These are phyloP conservation scores for Sarcodon aspratus DNA, from an alignment of 768 basidiomycete species.

Conservation along the genomic window DNA sequence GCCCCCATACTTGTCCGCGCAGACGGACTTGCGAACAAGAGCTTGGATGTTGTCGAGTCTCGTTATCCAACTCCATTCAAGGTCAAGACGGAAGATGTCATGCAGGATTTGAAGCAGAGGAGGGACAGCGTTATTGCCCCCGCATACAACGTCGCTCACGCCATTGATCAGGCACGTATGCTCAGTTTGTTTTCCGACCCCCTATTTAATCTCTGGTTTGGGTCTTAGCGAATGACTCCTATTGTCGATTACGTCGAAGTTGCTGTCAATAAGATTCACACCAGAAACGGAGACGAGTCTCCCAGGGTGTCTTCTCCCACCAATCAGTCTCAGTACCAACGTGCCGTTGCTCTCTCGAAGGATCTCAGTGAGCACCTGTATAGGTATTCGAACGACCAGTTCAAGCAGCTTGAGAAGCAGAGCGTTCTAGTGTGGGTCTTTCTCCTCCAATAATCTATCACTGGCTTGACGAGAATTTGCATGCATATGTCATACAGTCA, in stretches of 20 bases:
- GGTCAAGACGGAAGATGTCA: constrained; percentile 62
- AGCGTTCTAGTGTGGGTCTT: constrained; percentile 47
- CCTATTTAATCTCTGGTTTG: constrained; percentile 9
- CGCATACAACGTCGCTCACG: constrained; percentile 49
- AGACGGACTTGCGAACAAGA: constrained; percentile 62
- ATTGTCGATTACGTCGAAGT: constrained; percentile 62
- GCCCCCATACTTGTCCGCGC: constrained; percentile 55
- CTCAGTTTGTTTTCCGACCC: background rate
- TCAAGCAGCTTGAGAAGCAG: constrained; percentile 60
- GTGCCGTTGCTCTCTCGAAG: constrained; percentile 53
- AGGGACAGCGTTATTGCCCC: constrained; percentile 52
- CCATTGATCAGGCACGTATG: constrained; percentile 55
- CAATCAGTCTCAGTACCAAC: constrained; percentile 68
- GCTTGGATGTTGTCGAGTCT: constrained; percentile 60
- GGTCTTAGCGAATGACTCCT: constrained; percentile 52
- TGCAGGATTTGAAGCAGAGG: constrained; percentile 42
- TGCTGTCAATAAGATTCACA: constrained; percentile 30
- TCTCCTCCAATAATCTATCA: background rate
- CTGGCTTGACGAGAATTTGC: constrained; percentile 2
- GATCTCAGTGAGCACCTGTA: constrained; percentile 52
- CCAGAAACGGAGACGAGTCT: constrained; percentile 31
- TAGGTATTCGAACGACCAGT: constrained; percentile 57
- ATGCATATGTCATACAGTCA: constrained; percentile 30
- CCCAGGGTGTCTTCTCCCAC: constrained; percentile 34
- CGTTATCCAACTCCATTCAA: constrained; percentile 72